phyloP scores from a whole-genome alignment of 192 early-diverging fungal species.

The Gryganskiella cystojenkinii region DNA sequence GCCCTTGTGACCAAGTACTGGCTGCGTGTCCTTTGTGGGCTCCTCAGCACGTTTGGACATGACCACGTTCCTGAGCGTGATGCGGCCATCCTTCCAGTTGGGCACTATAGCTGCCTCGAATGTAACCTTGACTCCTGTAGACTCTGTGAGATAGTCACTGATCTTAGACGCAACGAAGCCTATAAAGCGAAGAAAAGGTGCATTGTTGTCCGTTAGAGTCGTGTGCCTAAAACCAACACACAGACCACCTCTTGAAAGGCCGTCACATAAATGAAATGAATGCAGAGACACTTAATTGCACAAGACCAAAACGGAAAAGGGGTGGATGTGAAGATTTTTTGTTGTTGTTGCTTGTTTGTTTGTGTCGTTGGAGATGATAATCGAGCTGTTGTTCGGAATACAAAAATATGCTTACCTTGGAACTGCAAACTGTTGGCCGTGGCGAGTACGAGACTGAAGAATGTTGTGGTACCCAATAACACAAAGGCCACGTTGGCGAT shows the following conservation, averaged over 20 bases:
- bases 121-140: constrained; percentile 83
- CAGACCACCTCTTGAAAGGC: constrained; percentile 24
- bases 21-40: background rate
- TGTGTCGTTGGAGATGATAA: too few species aligned
- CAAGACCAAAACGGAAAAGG: too few species aligned
- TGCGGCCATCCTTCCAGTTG: constrained; percentile 89
- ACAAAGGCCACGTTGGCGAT: constrained; percentile 88
- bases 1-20: constrained; percentile 21
- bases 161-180: constrained; percentile 85
- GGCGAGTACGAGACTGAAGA: constrained; percentile 81
- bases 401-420: constrained; percentile 63
- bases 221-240: constrained; percentile 6
- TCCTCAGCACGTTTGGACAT: constrained; percentile 45
- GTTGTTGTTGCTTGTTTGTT: background rate
- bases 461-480: constrained; percentile 90
- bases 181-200: constrained; percentile 27
- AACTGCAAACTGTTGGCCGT: constrained; percentile 86
- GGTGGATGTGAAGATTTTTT: background rate
- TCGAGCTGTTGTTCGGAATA: too few species aligned
- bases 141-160: constrained; percentile 79
- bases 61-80: constrained; percentile 86
- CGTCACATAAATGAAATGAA: constrained; percentile 10
- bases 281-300: too few species aligned
- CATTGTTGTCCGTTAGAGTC: background rate
- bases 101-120: constrained; percentile 95